Evolutionary conservation across 2,329 filamentous ascomycete genomes (phyloP), one percentile per base, ranked within the genome.

Genomic region (Arthroderma sp.): DNA sequence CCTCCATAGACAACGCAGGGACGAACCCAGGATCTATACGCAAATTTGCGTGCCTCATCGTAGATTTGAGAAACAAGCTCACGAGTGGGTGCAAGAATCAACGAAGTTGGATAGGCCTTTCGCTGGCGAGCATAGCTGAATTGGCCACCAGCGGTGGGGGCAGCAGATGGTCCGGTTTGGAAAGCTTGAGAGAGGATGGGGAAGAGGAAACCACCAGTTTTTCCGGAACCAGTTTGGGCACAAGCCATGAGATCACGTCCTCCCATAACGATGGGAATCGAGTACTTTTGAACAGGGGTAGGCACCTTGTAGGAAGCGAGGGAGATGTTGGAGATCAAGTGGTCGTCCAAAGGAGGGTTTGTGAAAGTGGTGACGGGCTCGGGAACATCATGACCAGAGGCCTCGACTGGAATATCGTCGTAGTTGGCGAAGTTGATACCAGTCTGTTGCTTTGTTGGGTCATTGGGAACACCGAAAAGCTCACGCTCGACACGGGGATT

Each of bases 361-460:
- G 79, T 86, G 77, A 98, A 98, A 50, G 80, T 75, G 53, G 81
- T 81, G 54, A 95, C 85, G 36, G 89, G 83, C 61, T 96, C 91
- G 38, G 91, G 91, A 43, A 96, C 87, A 61, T 94, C 80, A 44
- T 86, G 81, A 49, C 91, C 91, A 49, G 89, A 95, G 52, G 91
- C 91, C 70, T 96, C 91, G 53, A 98, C 91, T 45, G 91, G 91
- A 54, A 98, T 98, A 67, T 98, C 91, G 62, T 98, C 91, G 70
- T 98, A 98, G 75, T 98, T 98, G 73, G 94, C 83, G 64, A 98
- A 98, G 78, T 98, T 98, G 83, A 98, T 96, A 68, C 91, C 91
- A 31, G 87, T 95, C 60, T 93, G 85, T 66, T 94, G 85, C 76
- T 95, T 96, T 54, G 83, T 80, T 51, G 89, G 86, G 61, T 96